phyloP scores from a whole-genome alignment of 768 basidiomycete genomes.

The Mycena latifolia region DNA sequence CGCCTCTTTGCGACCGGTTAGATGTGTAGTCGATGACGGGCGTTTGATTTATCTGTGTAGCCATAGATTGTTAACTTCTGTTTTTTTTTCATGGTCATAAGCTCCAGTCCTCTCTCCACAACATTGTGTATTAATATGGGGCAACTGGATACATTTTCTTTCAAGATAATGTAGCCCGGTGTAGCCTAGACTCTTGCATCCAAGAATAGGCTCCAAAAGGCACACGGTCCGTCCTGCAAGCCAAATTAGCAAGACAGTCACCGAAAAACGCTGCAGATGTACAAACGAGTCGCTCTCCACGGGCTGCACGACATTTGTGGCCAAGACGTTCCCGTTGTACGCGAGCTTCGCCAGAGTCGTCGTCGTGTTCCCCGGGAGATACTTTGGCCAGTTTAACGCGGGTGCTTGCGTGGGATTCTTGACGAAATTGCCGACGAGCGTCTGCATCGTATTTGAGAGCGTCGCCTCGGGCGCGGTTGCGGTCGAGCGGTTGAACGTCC shows the following conservation, averaged over 20 bases:
- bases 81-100: too few species aligned
- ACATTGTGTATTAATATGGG: too few species aligned
- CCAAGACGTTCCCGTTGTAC: conserved; percentile 37
- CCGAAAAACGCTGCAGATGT: not conserved
- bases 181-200: not conserved
- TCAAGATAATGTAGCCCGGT: too few species aligned
- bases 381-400: conserved; percentile 35
- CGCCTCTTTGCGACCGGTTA: conserved; percentile 53
- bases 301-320: conserved; percentile 32
- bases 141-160: too few species aligned
- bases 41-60: conserved; percentile 5
- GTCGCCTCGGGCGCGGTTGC: conserved; percentile 38
- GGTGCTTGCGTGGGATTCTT: conserved; percentile 35
- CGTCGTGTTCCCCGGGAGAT: conserved; percentile 32
- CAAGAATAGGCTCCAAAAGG: conserved; percentile 21
- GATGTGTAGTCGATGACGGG: not conserved
- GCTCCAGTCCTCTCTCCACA: too few species aligned
- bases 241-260: not conserved
- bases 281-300: conserved; percentile 29
- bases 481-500: conserved; percentile 40
- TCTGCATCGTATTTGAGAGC: conserved; percentile 40
- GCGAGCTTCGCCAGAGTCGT: conserved; percentile 37
- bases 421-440: conserved; percentile 34
- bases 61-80: not conserved
- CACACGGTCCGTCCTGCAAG: conserved; percentile 19